These are phyloP conservation scores for Suhomyces guaymorum DNA, from an alignment of 1,139 yeast species.

Conservation along the genomic window DNA sequence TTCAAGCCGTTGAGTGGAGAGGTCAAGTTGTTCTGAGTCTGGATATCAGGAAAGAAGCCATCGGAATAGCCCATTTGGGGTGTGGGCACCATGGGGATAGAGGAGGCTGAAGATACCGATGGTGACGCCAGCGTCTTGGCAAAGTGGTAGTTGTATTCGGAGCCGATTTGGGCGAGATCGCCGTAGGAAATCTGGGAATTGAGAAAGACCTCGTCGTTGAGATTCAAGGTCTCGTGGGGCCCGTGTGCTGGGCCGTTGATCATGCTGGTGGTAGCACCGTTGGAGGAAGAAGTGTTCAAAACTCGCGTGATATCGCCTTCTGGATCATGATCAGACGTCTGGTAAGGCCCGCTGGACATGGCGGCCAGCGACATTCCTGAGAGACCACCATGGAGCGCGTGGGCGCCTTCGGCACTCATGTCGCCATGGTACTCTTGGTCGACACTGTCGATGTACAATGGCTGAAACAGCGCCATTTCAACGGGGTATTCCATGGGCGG, in stretches of 20 bases:
- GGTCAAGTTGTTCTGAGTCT: constrained; percentile 1
- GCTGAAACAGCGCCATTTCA: constrained; percentile 11
- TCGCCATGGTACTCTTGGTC: constrained; percentile 8
- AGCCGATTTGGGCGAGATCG: constrained; percentile 2
- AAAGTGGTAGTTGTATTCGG: constrained; percentile 11
- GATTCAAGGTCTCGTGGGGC: constrained; percentile 4
- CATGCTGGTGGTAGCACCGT: background rate
- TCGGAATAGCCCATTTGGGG: constrained; percentile 7
- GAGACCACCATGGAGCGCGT: too few species aligned
- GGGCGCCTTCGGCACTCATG: too few species aligned
- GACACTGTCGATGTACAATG: constrained; percentile 6
- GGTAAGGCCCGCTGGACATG: too few species aligned
- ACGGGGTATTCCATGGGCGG: constrained; percentile 8
- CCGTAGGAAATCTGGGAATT: constrained; percentile 1
- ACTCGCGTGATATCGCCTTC: too few species aligned
- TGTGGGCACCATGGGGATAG: constrained; percentile 11
- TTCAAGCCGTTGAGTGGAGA: constrained; percentile 12
- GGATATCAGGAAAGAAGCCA: constrained; percentile 1
- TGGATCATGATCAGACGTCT: too few species aligned
- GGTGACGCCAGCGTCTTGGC: constrained; percentile 12
- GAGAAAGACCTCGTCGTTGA: constrained; percentile 12
- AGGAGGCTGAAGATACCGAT: constrained; percentile 15
- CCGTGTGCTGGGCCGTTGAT: constrained; percentile 1
- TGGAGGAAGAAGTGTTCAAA: too few species aligned
- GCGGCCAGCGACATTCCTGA: too few species aligned